Evolutionary conservation across 192 early-diverging fungal genomes (phyloP), one percentile per base, ranked within the genome.

Genomic region (Entophlyctis luteolus): DNA sequence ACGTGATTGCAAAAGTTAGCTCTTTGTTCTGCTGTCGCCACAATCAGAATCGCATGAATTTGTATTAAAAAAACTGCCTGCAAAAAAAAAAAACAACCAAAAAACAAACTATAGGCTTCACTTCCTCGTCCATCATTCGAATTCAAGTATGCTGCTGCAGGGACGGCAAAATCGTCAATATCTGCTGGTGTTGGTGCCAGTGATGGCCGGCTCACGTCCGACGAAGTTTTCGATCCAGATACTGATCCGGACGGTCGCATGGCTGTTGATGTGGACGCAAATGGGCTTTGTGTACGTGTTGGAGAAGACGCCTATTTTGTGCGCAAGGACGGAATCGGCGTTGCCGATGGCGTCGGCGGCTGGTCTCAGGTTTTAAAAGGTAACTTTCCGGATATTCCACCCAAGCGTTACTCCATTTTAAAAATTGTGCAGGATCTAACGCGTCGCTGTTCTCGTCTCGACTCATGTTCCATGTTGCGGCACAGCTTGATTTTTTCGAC

Each of bases 291-390:
- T 18, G 74, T 81, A 12, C 80, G 78, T 65, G 89, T 89, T 29
- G 96, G 96, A 28, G 94, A 98, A 76, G 96, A 98, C 71, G 90
- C 93, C 3, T 98, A 91, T 72, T 98, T 98, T 69, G 71, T 77
- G 50, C 83, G 94, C 55, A 68, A 84, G 23, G 93, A 98, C 69
- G 85, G 91, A 2, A 67, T 98, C 22, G 94, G 96, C 18, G 93
- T 96, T 3, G 93, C 93, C 4, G 94, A 96, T 67, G 96, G 96
- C 3, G 94, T 98, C 8, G 94, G 96, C 31, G 94, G 94, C 28
- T 98, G 96, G 96, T 76, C 82, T 27, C 84, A 91, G 3, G 84
- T 84, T 62, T 33, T 69, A 5, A 57, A 69, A 23, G 47, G 67
- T 49, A 59, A 22, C 47, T 66, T 22, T 48, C 5, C 16, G 6